Evolutionary conservation across 129 eudicot genomes (phyloP).

Genomic region (Pulicaria dysenterica): DNA sequence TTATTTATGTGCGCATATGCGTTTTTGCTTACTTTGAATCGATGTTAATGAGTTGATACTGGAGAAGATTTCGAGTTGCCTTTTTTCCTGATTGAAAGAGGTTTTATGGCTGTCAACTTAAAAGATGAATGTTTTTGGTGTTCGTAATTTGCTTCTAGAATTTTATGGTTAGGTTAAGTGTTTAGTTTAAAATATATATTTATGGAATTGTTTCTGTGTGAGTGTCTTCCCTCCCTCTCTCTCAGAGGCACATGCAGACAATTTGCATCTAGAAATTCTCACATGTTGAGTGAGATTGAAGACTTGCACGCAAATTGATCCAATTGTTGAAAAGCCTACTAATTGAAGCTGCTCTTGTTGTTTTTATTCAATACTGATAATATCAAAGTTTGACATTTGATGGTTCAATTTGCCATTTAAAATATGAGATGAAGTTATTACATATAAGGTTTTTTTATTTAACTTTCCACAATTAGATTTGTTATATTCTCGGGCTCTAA

Average conservation of each 20-base stretch:
- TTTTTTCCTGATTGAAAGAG: background rate
- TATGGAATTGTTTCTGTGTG: conserved; percentile 12
- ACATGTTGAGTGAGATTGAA: conserved; percentile 29
- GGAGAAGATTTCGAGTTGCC: background rate
- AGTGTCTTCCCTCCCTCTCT: conserved; percentile 1
- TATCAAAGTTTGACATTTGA: conserved; percentile 29
- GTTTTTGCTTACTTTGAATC: background rate
- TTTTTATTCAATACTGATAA: background rate
- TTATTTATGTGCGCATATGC: background rate
- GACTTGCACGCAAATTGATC: conserved; percentile 34
- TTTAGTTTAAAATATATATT: background rate
- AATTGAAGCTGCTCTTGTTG: conserved; percentile 19
- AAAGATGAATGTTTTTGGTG: conserved; percentile 7
- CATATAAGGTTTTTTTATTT: background rate
- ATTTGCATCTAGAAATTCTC: conserved; percentile 12
- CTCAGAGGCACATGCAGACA: conserved; percentile 30
- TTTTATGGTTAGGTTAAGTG: conserved; percentile 19
- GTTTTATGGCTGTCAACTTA: conserved; percentile 2
- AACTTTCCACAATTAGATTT: background rate
- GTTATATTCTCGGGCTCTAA: background rate
- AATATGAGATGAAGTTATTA: conserved; percentile 20
- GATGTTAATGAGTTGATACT: conserved; percentile 2
- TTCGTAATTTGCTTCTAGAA: no score
- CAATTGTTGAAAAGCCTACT: conserved; percentile 30
- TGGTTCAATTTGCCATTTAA: conserved; percentile 23